phyloP scores from a whole-genome alignment of 352 stramenopile species.

The Saprolegnia diclina region DNA sequence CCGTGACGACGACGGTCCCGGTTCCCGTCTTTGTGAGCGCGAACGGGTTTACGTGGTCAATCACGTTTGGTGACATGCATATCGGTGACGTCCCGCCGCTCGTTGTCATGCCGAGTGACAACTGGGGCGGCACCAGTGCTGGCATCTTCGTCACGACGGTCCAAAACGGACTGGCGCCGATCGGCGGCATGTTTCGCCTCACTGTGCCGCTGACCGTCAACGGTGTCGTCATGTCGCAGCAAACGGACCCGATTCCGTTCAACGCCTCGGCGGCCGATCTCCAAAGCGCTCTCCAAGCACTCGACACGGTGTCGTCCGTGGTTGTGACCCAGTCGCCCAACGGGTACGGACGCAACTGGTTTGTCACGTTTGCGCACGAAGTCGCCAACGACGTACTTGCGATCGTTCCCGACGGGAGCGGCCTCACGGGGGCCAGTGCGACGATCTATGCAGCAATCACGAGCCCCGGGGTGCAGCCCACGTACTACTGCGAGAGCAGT shows the following conservation, averaged over 20 bases:
- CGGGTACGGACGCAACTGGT: constrained; percentile 94
- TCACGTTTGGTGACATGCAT: constrained; percentile 70
- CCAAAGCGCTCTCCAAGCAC: constrained; percentile 81
- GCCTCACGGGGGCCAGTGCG: constrained; percentile 88
- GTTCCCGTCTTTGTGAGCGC: constrained; percentile 63
- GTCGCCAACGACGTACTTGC: constrained; percentile 70
- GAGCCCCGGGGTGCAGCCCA: constrained; percentile 57
- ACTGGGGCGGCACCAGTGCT: constrained; percentile 91
- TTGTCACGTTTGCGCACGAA: constrained; percentile 90
- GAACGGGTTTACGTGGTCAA: constrained; percentile 63
- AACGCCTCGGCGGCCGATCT: constrained; percentile 81
- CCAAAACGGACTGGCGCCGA: constrained; percentile 82
- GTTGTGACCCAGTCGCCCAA: constrained; percentile 82
- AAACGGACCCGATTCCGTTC: constrained; percentile 79
- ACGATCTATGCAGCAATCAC: constrained; percentile 69
- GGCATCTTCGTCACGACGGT: constrained; percentile 75
- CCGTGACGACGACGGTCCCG: constrained; percentile 30
- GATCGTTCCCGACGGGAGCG: constrained; percentile 85
- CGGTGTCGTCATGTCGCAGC: constrained; percentile 64
- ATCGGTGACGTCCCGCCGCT: constrained; percentile 84
- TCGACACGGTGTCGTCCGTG: constrained; percentile 86
- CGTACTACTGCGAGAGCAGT: constrained; percentile 68
- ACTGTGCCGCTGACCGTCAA: constrained; percentile 19
- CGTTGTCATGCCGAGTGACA: constrained; percentile 78
- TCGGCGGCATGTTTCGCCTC: constrained; percentile 88